phyloP scores from a whole-genome alignment of 2,329 filamentous ascomycete species.

The Rutstroemia sp. region DNA sequence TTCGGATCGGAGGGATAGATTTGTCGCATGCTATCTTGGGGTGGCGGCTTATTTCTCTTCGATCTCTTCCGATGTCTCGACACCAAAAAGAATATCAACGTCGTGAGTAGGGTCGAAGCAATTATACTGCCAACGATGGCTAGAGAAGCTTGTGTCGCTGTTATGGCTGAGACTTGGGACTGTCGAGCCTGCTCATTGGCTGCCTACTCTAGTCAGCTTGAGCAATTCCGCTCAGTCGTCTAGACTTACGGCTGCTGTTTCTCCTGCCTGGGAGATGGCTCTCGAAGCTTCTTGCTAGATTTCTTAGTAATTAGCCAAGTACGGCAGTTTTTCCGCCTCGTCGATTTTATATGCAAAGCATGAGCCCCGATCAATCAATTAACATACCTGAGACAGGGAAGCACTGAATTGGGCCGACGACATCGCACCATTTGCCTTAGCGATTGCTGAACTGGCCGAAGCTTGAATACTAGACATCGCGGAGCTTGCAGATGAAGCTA shows the following conservation, averaged over 20 bases:
- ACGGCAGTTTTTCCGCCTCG: no score
- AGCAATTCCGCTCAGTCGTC: not conserved
- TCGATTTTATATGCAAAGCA: not conserved
- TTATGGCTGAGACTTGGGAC: constrained; percentile 34
- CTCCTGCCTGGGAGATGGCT: not conserved
- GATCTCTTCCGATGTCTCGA: constrained; percentile 25
- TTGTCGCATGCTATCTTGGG: not conserved
- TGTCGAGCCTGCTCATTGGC: constrained; percentile 10
- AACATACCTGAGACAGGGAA: constrained; percentile 17
- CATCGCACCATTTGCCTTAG: constrained; percentile 17
- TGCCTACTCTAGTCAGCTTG: not conserved
- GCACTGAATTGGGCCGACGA: constrained; percentile 17
- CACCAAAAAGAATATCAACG: constrained; percentile 33
- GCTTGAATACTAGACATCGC: constrained; percentile 17
- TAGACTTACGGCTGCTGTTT: not conserved
- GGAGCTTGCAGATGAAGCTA: constrained; percentile 21
- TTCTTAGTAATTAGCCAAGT: no score
- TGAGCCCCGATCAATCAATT: no score
- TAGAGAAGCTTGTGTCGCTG: constrained; percentile 35
- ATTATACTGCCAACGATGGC: constrained; percentile 37
- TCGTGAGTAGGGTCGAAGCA: constrained; percentile 35
- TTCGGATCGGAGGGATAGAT: not conserved
- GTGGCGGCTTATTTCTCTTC: not conserved
- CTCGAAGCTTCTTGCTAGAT: not conserved
- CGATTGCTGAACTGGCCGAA: constrained; percentile 19